Percentiles rank a stretch among this genome's conserved stretches.
phyloP scores from a whole-genome alignment of 1,139 yeast genomes.

The Meyerozyma smithsonii region DNA sequence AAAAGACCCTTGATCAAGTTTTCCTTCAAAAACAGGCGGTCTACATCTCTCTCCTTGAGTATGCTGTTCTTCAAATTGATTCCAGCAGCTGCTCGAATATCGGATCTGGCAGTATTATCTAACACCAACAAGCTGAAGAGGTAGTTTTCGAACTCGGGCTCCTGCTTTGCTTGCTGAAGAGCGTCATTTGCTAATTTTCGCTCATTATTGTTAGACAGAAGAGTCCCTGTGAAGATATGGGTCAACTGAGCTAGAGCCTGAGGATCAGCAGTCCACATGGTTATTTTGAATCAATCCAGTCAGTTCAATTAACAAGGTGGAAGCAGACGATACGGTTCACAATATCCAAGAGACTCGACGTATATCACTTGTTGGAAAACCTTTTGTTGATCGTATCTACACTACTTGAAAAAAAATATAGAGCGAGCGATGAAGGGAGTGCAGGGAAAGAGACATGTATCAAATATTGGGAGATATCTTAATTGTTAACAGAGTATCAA shows the following conservation, averaged over 20 bases:
- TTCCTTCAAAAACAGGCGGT: slow-evolving; percentile 54
- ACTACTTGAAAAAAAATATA: not conserved
- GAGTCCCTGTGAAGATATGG: slow-evolving; percentile 59
- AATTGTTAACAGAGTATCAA: no score
- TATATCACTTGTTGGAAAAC: not conserved
- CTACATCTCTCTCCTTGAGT: slow-evolving; percentile 30
- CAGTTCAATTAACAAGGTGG: not conserved
- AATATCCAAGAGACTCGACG: not conserved
- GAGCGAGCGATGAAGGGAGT: not conserved
- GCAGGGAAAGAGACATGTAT: slow-evolving; percentile 1
- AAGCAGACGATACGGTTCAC: not conserved
- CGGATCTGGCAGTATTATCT: slow-evolving; percentile 42
- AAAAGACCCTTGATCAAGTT: slow-evolving; percentile 65
- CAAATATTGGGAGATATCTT: no score
- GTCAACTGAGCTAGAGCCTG: slow-evolving; percentile 59
- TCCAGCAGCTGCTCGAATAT: slow-evolving; percentile 87
- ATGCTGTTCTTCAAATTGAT: slow-evolving; percentile 74
- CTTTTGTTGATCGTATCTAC: not conserved
- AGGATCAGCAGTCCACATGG: slow-evolving; percentile 57
- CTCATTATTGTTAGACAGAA: slow-evolving; percentile 51
- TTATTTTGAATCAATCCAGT: not conserved
- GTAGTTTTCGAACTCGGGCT: slow-evolving; percentile 78
- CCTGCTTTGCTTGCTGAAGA: slow-evolving; percentile 58
- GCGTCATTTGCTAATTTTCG: slow-evolving; percentile 65
- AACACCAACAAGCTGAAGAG: slow-evolving; percentile 63